These are phyloP conservation scores for Phytophthora foliorum DNA, from an alignment of 352 stramenopile genomes.

Conservation along the genomic window DNA sequence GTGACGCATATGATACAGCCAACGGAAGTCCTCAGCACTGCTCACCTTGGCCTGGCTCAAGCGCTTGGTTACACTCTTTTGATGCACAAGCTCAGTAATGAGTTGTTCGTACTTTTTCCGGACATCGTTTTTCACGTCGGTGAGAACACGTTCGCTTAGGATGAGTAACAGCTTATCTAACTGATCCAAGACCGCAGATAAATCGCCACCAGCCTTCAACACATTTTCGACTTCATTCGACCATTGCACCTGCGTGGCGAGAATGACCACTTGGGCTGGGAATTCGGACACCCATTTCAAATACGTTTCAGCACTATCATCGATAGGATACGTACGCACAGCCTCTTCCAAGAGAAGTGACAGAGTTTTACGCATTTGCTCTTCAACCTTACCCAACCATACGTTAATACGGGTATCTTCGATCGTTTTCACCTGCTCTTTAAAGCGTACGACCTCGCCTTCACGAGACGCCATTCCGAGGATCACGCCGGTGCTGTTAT, in stretches of 20 bases:
- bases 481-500: constrained; percentile 77
- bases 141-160: constrained; percentile 97
- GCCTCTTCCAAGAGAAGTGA: constrained; percentile 95
- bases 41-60: constrained; percentile 90
- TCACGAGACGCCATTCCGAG: constrained; percentile 98
- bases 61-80: constrained; percentile 97
- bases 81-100: constrained; percentile 99
- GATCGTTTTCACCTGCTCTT: constrained; percentile 92
- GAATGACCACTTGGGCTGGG: constrained; percentile 99
- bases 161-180: constrained; percentile 93
- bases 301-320: constrained; percentile 90
- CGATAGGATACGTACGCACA: constrained; percentile 81
- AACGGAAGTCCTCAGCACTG: constrained; percentile 96
- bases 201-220: constrained; percentile 74
- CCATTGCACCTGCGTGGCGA: constrained; percentile 98
- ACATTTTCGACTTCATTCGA: constrained; percentile 94
- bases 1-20: constrained; percentile 99
- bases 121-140: constrained; percentile 94
- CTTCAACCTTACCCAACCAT: constrained; percentile 98
- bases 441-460: constrained; percentile 97
- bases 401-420: constrained; percentile 94
- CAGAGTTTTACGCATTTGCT: constrained; percentile 97
- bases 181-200: constrained; percentile 64
- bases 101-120: constrained; percentile 99
- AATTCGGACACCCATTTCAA: constrained; percentile 98